Evolutionary conservation across 805 yeast genomes (phyloP), one percentile per base, ranked within the genome.

Genomic region (Starmerella sirachaensis): DNA sequence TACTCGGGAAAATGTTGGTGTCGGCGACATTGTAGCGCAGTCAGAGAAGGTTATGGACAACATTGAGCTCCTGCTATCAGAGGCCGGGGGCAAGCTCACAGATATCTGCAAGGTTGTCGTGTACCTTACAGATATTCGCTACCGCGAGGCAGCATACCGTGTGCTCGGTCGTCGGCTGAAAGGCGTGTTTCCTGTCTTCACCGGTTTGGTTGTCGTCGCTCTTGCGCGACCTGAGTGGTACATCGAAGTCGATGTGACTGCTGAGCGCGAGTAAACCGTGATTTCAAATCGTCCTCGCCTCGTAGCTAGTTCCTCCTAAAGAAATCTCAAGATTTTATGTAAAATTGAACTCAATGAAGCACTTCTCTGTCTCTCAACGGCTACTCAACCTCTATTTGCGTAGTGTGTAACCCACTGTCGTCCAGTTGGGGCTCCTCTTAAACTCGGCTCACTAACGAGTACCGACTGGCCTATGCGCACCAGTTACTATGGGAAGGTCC

Each of bases 161-260:
- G 35, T 45, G 3, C 42, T 45, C 6, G 49, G 47, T 11, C 18
- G 35, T 11, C 42, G 49, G 14, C 17, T 45, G 35, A 45, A 45
- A 35, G 49, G 49, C 21, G 47, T 42, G n/a, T 45, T 42, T 35
- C 47, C 49, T 11, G 45, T 42, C 2, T 42, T 45, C 41, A 45
- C 49, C 5, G 49, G 49, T 21, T 29, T 45, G 13, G 49, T 45
- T 8, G 49, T 42, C 10, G 49, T 45, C 10, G 49, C 49, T 1
- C 45, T 45, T 23, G 47, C 49, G 4, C 40, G 49, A 6, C 47
- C 46, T 3, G 49, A 45, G 25, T 45, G 49, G 49, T 39, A 42
- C 30, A 45, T 42, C 27, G 46, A 45, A 36, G 47, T 45, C 27
- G 49, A 45, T 29, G 45, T 45, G 5, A 45, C 49, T 12, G 49